These are phyloP conservation scores for Paulownia fortunei DNA, from an alignment of 257 asterid genomes.

Conservation along the genomic window DNA sequence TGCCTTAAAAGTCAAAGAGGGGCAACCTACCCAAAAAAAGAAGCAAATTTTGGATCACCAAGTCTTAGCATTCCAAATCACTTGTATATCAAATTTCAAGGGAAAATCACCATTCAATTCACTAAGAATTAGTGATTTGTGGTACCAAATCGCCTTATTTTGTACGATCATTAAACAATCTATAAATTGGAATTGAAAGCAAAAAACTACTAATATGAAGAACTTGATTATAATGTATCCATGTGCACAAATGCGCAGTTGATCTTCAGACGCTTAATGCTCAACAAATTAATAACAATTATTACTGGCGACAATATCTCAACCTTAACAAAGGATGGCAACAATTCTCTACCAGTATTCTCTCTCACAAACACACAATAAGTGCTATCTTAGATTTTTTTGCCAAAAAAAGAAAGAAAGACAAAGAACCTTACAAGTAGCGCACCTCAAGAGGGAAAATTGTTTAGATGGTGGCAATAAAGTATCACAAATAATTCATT, in stretches of 20 bases:
- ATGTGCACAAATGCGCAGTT: neutral
- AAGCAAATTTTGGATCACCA: neutral
- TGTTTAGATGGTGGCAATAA: neutral
- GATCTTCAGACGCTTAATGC: neutral
- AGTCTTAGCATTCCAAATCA: neutral
- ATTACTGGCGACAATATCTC: neutral
- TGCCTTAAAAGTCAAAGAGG: neutral
- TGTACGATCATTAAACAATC: neutral
- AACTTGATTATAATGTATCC: neutral
- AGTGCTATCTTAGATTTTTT: neutral
- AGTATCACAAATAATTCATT: neutral
- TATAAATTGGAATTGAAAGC: neutral
- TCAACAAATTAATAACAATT: neutral
- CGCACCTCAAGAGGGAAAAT: neutral
- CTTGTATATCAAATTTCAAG: neutral
- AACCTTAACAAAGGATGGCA: neutral
- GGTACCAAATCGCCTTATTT: slow-evolving; percentile 4
- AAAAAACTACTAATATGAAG: neutral
- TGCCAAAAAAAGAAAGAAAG: neutral
- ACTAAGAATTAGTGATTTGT: neutral
- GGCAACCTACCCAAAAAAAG: neutral
- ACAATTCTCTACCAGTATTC: neutral
- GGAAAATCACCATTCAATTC: neutral
- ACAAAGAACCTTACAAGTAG: neutral
- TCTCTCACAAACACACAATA: slow-evolving; percentile 2